These are phyloP conservation scores for Naganishia friedmannii DNA, from an alignment of 768 basidiomycete species.

Conservation along the genomic window DNA sequence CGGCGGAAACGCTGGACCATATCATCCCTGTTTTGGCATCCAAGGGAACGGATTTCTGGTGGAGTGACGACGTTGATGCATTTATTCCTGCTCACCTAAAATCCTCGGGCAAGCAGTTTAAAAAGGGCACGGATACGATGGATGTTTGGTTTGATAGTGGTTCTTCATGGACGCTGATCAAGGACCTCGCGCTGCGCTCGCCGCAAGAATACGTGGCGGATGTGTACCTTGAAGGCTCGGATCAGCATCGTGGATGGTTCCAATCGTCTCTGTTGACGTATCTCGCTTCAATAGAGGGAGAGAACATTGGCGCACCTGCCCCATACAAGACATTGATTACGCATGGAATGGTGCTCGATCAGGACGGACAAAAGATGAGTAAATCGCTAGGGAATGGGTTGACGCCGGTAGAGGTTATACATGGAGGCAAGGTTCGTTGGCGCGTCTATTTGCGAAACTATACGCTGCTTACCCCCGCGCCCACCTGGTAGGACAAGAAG, in stretches of 20 bases:
- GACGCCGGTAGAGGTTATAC: conserved; percentile 74
- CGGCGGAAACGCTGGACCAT: conserved; percentile 64
- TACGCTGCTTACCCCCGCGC: not conserved
- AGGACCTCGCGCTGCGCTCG: conserved; percentile 53
- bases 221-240: conserved; percentile 88
- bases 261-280: conserved; percentile 88
- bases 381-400: conserved; percentile 91
- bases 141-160: conserved; percentile 99
- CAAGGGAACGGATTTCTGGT: conserved; percentile 83
- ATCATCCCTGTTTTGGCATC: conserved; percentile 70
- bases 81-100: conserved; percentile 64
- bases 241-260: conserved; percentile 99
- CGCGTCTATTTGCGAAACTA: not conserved
- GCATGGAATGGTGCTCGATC: conserved; percentile 94
- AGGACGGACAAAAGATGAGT: conserved; percentile 90
- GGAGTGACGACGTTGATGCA: conserved; percentile 76
- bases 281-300: conserved; percentile 55
- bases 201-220: conserved; percentile 60
- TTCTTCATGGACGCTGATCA: conserved; percentile 76
- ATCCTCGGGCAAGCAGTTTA: conserved; percentile 60
- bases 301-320: conserved; percentile 32
- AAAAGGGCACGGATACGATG: conserved; percentile 89
- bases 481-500: conserved; percentile 61
- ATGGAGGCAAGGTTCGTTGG: conserved; percentile 66
- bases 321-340: conserved; percentile 83